Base-by-base conservation (phyloP, 345 rosid species). In the Schrenkiella parvula region DNA sequence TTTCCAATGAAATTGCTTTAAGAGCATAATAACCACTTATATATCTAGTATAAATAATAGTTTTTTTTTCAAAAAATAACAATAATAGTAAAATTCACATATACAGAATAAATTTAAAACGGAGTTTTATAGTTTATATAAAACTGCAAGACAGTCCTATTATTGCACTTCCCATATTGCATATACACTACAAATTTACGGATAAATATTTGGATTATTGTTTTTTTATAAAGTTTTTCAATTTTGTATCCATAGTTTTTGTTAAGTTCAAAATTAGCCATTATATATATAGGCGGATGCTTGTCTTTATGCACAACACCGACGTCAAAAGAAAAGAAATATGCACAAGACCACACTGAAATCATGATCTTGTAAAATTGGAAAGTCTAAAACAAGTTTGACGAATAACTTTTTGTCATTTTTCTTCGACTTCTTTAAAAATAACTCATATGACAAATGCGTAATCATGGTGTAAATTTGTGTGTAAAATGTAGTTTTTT, bases 21-120 rank as follows among this genome's bases (percentile, higher is more conserved):
- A 15, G 23, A 59, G 22, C 58, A 71, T 25, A 54, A 59, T 48
- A 70, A 70, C 60, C 11, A 70, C 66, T 48, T 62, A 38, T 50
- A 15, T 29, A 54, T 29, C 7, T 8, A 37, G 4, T 3, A 28
- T 1, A 28, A 28, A 28, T 28, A 28, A 28, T 28, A 28, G 29
- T 28, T 28, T 28, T 28, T 28, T 28, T 28, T 28, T 28, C 0
- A n/a, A n/a, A n/a, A n/a, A n/a, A n/a, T n/a, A n/a, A n/a, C n/a
- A n/a, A n/a, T n/a, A n/a, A n/a, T n/a, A n/a, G n/a, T n/a, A n/a
- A n/a, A n/a, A n/a, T n/a, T n/a, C n/a, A n/a, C n/a, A n/a, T n/a
- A n/a, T n/a, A n/a, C n/a, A n/a, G n/a, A n/a, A n/a, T n/a, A n/a
- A n/a, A n/a, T n/a, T n/a, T n/a, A n/a, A n/a, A n/a, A n/a, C n/a